Conservation (phyloP, 495 filamentous ascomycete species). For the Penicillium parvum region DNA sequence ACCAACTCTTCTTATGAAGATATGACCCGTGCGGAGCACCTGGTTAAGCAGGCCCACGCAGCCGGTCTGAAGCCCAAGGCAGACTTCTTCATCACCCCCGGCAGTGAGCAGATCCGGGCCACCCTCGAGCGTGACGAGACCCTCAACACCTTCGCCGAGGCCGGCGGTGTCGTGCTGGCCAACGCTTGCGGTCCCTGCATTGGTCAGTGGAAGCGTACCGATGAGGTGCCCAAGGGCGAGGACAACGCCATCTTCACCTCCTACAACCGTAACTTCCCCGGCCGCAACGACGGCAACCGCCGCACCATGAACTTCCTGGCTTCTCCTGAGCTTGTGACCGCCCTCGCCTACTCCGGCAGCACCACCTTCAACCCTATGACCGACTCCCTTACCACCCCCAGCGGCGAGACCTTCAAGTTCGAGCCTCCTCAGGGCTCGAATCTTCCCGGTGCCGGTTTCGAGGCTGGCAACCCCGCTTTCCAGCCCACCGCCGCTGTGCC, state of each 20-base stretch:
- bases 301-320: constrained; percentile 98
- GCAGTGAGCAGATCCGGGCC: constrained; percentile 93
- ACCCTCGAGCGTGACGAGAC: constrained; percentile 85
- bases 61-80: constrained; percentile 84
- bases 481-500: constrained; percentile 66
- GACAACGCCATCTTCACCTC: constrained; percentile 94
- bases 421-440: constrained; percentile 71
- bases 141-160: constrained; percentile 77
- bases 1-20: constrained; percentile 98
- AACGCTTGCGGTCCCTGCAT: constrained; percentile 97
- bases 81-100: constrained; percentile 93
- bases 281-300: constrained; percentile 93
- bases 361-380: constrained; percentile 97
- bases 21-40: constrained; percentile 88
- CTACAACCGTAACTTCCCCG: constrained; percentile 98
- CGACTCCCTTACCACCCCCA: constrained; percentile 76
- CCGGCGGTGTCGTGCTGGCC: constrained; percentile 84
- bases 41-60: constrained; percentile 83
- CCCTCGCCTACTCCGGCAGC: constrained; percentile 85
- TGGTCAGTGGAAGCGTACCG: constrained; percentile 93
- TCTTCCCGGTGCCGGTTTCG: constrained; percentile 75
- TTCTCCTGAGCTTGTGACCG: constrained; percentile 92
- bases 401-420: constrained; percentile 81
- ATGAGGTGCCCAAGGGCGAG: constrained; percentile 74
- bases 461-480: constrained; percentile 70